phyloP scores from a whole-genome alignment of 1,139 yeast species.

The Geotrichum aggregatum region DNA sequence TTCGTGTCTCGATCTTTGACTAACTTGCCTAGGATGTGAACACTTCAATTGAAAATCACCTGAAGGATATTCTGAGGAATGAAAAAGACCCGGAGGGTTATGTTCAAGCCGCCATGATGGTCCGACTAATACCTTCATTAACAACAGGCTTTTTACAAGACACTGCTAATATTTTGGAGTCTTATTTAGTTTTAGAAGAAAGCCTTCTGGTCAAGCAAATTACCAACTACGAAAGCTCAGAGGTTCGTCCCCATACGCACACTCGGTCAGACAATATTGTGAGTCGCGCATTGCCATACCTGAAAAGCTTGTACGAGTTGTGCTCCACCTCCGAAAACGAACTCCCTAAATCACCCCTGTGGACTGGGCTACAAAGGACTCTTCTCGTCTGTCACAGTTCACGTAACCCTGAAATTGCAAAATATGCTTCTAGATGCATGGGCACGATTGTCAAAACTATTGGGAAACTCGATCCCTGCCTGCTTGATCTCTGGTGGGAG shows the following conservation, averaged over 20 bases:
- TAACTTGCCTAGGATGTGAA: constrained; percentile 5
- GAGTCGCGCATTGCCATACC: constrained; percentile 4
- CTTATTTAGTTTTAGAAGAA: constrained; percentile 16
- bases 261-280: neutral
- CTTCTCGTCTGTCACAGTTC: constrained; percentile 19
- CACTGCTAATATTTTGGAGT: constrained; percentile 5
- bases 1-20: neutral
- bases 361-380: constrained; percentile 3
- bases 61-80: constrained; percentile 5
- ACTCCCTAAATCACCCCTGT: neutral
- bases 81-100: neutral
- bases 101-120: constrained; percentile 1
- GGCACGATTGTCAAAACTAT: constrained; percentile 17
- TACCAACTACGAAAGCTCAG: neutral
- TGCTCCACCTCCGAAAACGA: constrained; percentile 1
- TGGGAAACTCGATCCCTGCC: constrained; percentile 11
- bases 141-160: constrained; percentile 14
- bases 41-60: constrained; percentile 1
- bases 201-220: constrained; percentile 9
- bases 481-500: constrained; percentile 21
- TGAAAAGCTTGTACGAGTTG: constrained; percentile 14
- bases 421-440: constrained; percentile 17
- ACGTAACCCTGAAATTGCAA: constrained; percentile 17
- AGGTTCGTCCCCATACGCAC: neutral
- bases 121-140: constrained; percentile 18